These are phyloP conservation scores for Dendryphion nanum DNA, from an alignment of 2,329 filamentous ascomycete genomes.

Conservation along the genomic window DNA sequence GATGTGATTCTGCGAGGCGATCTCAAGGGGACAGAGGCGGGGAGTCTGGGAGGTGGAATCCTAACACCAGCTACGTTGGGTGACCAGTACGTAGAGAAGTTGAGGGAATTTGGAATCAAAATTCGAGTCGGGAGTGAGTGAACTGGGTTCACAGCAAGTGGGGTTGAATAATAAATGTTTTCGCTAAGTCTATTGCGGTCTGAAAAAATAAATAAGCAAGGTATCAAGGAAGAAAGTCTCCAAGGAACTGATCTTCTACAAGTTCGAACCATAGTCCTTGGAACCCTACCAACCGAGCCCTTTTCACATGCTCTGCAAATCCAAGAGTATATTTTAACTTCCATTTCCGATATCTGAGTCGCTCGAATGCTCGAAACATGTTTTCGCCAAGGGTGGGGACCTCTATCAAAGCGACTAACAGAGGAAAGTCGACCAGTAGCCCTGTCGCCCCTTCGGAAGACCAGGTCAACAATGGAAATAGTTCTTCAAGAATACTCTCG, in stretches of 20 bases:
- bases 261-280: not conserved
- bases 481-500: not conserved
- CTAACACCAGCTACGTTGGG: slow-evolving; percentile 72
- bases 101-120: slow-evolving; percentile 62
- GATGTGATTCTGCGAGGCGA: slow-evolving; percentile 63
- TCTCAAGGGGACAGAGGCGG: slow-evolving; percentile 46
- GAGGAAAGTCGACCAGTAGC: not conserved
- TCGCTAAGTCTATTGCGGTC: no score
- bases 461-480: not conserved
- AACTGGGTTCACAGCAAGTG: no score
- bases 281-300: not conserved
- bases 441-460: not conserved
- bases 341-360: not conserved
- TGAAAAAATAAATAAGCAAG: no score
- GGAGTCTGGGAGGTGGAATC: slow-evolving; percentile 62
- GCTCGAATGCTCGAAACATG: not conserved
- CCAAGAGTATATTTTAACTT: not conserved
- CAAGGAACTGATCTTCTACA: not conserved
- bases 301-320: not conserved
- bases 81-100: slow-evolving; percentile 62
- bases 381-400: not conserved
- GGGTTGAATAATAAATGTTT: no score
- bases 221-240: slow-evolving; percentile 1
- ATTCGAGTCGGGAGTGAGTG: slow-evolving; percentile 35
- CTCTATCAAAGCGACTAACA: not conserved